Evolutionary conservation across 2,329 filamentous ascomycete genomes (phyloP).

Genomic region (Claviceps maximensis): DNA sequence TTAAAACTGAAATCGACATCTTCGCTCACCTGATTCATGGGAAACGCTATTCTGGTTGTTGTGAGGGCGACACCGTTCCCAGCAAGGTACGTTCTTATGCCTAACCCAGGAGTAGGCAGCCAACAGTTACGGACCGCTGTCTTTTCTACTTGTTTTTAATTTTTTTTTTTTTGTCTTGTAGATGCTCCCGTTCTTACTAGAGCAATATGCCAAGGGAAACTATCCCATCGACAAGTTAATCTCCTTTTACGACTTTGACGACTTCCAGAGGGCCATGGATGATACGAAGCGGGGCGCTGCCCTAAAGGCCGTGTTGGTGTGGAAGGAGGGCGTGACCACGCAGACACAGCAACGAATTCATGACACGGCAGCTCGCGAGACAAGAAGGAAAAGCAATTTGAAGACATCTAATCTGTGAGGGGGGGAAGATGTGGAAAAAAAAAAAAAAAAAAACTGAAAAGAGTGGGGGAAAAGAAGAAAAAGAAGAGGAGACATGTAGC

Average conservation of each 20-base stretch:
- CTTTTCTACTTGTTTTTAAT: not conserved
- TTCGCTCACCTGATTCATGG: not conserved
- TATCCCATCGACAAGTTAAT: not conserved
- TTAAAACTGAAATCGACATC: not conserved
- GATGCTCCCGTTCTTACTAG: conserved; percentile 1
- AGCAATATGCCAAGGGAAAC: not conserved
- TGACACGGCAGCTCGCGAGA: not conserved
- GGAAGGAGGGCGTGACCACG: not conserved
- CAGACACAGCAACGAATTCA: not conserved
- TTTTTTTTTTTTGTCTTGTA: not conserved
- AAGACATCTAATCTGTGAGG: no score
- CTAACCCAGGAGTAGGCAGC: not conserved
- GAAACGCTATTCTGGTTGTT: not conserved
- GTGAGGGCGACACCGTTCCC: conserved; percentile 1
- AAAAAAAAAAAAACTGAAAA: no score
- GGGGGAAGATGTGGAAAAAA: no score
- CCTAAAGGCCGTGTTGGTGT: conserved; percentile 8
- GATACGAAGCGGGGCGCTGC: conserved; percentile 18
- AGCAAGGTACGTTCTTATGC: not conserved
- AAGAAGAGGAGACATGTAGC: no score
- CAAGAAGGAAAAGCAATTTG: no score
- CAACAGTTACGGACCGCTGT: not conserved
- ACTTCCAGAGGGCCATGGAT: not conserved
- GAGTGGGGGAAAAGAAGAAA: no score
- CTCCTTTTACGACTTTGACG: conserved; percentile 1